Percentiles rank a stretch among this genome's conserved stretches.
phyloP scores from a whole-genome alignment of 352 stramenopile genomes.

The Phytophthora multivora region DNA sequence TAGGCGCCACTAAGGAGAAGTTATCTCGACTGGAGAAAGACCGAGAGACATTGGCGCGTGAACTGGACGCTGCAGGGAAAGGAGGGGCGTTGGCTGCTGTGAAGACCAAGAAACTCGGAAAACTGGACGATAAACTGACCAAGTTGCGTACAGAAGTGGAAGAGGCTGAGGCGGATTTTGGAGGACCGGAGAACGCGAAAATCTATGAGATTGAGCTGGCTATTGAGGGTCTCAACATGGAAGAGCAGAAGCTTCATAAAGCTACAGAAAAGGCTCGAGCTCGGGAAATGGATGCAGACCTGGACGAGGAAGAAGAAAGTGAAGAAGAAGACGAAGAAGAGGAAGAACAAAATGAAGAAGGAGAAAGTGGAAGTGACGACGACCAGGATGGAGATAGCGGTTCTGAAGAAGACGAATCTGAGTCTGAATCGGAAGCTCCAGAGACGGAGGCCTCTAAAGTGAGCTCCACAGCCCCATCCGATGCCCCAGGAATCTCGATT shows the following conservation, averaged over 20 bases:
- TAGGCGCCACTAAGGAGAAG: conserved; percentile 42
- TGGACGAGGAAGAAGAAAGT: conserved; percentile 21
- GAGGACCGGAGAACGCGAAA: conserved; percentile 38
- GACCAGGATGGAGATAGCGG: conserved; percentile 4
- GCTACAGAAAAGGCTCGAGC: conserved; percentile 29
- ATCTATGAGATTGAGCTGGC: conserved; percentile 51
- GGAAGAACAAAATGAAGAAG: conserved; percentile 18
- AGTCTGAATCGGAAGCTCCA: conserved; percentile 16
- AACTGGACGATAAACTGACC: conserved; percentile 38
- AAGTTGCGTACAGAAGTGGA: conserved; percentile 44
- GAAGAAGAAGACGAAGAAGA: conserved; percentile 19
- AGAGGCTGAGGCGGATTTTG: conserved; percentile 27
- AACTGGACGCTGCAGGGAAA: conserved; percentile 14
- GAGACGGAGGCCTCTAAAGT: conserved; percentile 7
- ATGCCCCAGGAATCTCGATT: conserved; percentile 25
- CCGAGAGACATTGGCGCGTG: conserved; percentile 17
- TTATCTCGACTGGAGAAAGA: conserved; percentile 31
- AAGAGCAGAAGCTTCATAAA: conserved; percentile 28
- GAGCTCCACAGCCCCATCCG: not conserved
- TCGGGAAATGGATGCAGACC: conserved; percentile 30
- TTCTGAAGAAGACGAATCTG: conserved; percentile 11
- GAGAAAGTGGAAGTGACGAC: conserved; percentile 12
- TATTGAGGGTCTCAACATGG: conserved; percentile 39
- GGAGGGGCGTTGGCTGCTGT: conserved; percentile 18
- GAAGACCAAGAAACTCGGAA: conserved; percentile 32